Conservation (phyloP, 768 basidiomycete genomes). For the Russula earlei region DNA sequence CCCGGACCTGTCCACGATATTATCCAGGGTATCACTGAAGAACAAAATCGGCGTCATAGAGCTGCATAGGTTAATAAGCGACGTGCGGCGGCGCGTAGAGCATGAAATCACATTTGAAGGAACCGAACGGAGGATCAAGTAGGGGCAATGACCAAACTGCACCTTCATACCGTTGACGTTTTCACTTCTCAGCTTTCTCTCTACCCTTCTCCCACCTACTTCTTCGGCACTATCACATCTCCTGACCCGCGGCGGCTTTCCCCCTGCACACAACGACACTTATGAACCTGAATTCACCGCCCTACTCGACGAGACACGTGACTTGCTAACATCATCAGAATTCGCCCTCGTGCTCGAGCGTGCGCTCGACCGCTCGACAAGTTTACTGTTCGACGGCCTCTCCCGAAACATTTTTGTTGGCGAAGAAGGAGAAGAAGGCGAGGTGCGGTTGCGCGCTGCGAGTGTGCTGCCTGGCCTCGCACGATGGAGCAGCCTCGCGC, state of each 20-base stretch:
- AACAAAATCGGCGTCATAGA: conserved; percentile 61
- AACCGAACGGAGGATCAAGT: conserved; percentile 48
- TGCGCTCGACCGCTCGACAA: conserved; percentile 63
- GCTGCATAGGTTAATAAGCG: conserved; percentile 54
- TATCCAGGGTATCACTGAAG: conserved; percentile 73
- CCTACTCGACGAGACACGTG: conserved; percentile 62
- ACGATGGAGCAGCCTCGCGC: conserved; percentile 61
- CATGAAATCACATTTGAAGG: conserved; percentile 56
- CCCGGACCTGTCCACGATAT: not conserved
- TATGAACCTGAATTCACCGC: conserved; percentile 44
- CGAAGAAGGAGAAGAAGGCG: conserved; percentile 25
- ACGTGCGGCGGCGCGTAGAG: conserved; percentile 73
- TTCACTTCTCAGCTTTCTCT: conserved; percentile 46
- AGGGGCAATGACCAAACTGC: conserved; percentile 19
- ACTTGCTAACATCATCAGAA: conserved; percentile 54
- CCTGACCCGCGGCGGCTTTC: conserved; percentile 53
- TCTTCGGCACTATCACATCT: conserved; percentile 60
- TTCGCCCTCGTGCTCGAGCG: conserved; percentile 61
- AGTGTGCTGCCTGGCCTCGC: conserved; percentile 73
- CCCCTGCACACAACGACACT: conserved; percentile 27
- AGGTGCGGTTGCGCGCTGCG: conserved; percentile 58
- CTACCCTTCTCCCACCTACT: conserved; percentile 68
- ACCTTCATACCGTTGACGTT: not conserved
- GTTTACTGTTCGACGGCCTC: conserved; percentile 53
- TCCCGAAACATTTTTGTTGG: conserved; percentile 53